These are phyloP conservation scores for Ceratocystis ficicola DNA, from an alignment of 2,329 filamentous ascomycete species.

Conservation along the genomic window DNA sequence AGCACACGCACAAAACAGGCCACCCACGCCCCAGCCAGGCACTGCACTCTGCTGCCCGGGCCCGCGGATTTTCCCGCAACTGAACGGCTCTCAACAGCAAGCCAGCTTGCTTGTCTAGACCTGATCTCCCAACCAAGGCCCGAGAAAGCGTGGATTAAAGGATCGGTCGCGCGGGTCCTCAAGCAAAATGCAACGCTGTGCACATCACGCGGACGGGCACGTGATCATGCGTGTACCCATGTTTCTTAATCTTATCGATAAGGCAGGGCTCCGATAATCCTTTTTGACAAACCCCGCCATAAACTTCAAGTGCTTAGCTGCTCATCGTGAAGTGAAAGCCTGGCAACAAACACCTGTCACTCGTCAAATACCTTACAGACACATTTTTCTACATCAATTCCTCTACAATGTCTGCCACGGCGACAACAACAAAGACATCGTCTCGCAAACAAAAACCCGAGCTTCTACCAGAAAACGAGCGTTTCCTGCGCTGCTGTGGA, in stretches of 20 bases:
- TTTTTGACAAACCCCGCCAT: slow-evolving; percentile 7
- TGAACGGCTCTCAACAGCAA: neutral
- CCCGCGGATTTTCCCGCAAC: slow-evolving; percentile 14
- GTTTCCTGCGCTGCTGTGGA: slow-evolving; percentile 85
- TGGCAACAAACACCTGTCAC: neutral
- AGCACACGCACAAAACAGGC: neutral
- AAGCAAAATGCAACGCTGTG: neutral
- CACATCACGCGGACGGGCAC: neutral
- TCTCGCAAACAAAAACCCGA: slow-evolving; percentile 60
- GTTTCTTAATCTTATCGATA: slow-evolving; percentile 10
- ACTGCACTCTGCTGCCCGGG: neutral
- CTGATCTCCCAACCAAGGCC: slow-evolving; percentile 5
- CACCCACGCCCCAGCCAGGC: neutral
- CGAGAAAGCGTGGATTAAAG: slow-evolving; percentile 16
- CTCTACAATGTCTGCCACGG: slow-evolving; percentile 32
- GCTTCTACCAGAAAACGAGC: slow-evolving; percentile 82
- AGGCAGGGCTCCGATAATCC: neutral
- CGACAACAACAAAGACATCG: slow-evolving; percentile 51
- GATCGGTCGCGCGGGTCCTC: slow-evolving; percentile 20
- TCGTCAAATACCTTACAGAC: neutral
- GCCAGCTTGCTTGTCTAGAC: neutral
- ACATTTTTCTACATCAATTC: neutral
- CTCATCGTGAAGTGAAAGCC: no score
- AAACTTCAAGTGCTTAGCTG: neutral
- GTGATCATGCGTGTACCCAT: neutral